Evolutionary conservation across 441 rosid species (phyloP), one percentile per base, ranked within the genome.

Genomic region (Eutrema salsugineum): DNA sequence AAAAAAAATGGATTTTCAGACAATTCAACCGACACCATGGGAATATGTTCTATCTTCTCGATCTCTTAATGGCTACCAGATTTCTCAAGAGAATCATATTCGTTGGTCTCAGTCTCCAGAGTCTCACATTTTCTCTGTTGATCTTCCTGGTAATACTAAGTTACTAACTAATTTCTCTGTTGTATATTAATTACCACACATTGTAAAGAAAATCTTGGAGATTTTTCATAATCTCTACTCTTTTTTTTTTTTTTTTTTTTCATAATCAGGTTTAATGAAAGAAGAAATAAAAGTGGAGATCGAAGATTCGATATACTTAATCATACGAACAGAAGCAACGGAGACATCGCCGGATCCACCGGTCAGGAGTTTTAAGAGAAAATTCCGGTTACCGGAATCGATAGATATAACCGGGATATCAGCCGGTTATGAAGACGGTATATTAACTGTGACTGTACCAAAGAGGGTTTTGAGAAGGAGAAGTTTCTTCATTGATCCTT

Each of bases 251-350:
- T 62, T 19, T 66, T 14, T 12, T 11, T 62, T 19, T 35, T 27
- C 12, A 15, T 42, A 6, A 66, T 59, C 72, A 90, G 98, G 97
- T 61, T 86, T 86, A 75, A 90, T 83, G 79, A 93, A 87, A 72
- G 91, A 88, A 61, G 93, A 90, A 70, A 87, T 87, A 58, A 86
- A 77, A 43, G 95, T 88, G 56, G 95, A 90, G 74, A 84, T 93
- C 5, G 95, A 93, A 83, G 88, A 93, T 77, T 84, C 88, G 4
- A 83, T 48, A 8, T 88, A 87, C 77, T 78, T 93, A 42, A 78
- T 86, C 62, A 93, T 93, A 10, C 60, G 95, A 63, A 87, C 95
- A 0, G 87, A 85, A 76, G 81, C 79, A 3, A 66, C 49, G 8
- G 85, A 78, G 55, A 85, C 72, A 47, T 68, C 84, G 0, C 64